phyloP scores from a whole-genome alignment of 371 early-diverging fungal species.

The Saksenaea vasiformis region DNA sequence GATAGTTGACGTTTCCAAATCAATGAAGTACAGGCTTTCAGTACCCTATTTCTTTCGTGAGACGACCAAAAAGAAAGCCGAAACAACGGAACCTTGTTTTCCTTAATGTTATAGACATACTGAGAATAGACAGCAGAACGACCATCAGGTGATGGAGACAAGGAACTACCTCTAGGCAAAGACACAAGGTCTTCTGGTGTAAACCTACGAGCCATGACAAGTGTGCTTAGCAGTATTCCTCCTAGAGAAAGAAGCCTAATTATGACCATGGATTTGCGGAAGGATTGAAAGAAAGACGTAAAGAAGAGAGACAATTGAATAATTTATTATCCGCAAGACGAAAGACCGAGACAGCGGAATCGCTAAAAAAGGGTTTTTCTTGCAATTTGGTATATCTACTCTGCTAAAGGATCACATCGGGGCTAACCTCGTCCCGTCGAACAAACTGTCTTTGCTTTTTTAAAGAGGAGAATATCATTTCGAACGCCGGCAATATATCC shows the following conservation, averaged over 20 bases:
- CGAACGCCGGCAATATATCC: no score
- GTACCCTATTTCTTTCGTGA: constrained; percentile 27
- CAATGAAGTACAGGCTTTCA: constrained; percentile 47
- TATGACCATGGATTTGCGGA: background rate
- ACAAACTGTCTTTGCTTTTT: no score
- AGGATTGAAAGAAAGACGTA: background rate
- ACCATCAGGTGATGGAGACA: constrained; percentile 52
- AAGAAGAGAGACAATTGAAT: background rate
- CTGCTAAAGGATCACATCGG: no score
- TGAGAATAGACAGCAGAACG: constrained; percentile 50
- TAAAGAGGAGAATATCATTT: no score
- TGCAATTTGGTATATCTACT: background rate
- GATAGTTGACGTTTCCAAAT: constrained; percentile 26
- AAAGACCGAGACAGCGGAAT: background rate
- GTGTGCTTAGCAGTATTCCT: background rate
- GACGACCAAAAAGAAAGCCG: background rate
- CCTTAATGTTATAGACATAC: constrained; percentile 43
- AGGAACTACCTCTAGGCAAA: constrained; percentile 49
- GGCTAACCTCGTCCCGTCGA: no score
- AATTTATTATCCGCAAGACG: background rate
- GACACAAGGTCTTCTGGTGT: constrained; percentile 56
- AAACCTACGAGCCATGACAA: constrained; percentile 22
- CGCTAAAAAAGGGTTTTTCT: constrained; percentile 1
- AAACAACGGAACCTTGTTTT: constrained; percentile 40
- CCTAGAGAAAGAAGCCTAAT: background rate